Evolutionary conservation across 2,329 filamentous ascomycete species (phyloP), one percentile per base, ranked within the genome.

Genomic region (Exophiala lecanii-corni): DNA sequence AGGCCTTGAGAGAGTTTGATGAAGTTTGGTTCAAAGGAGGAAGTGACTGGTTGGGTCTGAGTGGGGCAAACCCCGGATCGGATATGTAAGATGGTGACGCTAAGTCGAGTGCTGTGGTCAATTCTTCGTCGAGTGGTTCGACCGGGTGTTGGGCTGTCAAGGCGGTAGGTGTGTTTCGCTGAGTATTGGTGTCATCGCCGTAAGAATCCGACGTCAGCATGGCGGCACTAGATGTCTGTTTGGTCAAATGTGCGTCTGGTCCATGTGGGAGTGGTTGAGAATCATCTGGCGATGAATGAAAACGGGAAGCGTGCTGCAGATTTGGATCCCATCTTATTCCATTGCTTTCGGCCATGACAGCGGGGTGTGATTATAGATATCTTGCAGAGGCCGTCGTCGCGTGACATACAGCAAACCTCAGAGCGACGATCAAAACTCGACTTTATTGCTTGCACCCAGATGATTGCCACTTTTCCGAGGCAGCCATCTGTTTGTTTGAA

Each of bases 291-390:
- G 17, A 4, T 17, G 6, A 25, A 13, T 19, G 5, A 19, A 15
- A 16, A 32, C 36, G 44, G 21, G 37, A 33, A 7, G 41, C 16
- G 19, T 45, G 45, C 33, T 38, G 39, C 15, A 46, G 37, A 17
- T 51, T 40, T 35, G 43, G 43, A 36, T 43, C 45, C 49, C 49
- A 51, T 41, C n/a, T 49, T 43, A 51, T 51, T 20, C 45, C 40
- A 36, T 40, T 26, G 31, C 44, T 49, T 32, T 49, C 49, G 26
- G 49, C 32, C 49, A 51, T 51, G 13, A 30, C 40, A 34, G 18
- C 16, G 41, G 19, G 40, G 18, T 12, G 19, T 9, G 25, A 15
- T 28, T 13, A 9, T 21, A 6, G 34, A 19, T 39, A 15, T 5
- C 21, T 15, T 43, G 39, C 43, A 32, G 25, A 25, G 20, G 32